Conservation (phyloP, 2,329 filamentous ascomycete species). For the Pseudogymnoascus sp. region DNA sequence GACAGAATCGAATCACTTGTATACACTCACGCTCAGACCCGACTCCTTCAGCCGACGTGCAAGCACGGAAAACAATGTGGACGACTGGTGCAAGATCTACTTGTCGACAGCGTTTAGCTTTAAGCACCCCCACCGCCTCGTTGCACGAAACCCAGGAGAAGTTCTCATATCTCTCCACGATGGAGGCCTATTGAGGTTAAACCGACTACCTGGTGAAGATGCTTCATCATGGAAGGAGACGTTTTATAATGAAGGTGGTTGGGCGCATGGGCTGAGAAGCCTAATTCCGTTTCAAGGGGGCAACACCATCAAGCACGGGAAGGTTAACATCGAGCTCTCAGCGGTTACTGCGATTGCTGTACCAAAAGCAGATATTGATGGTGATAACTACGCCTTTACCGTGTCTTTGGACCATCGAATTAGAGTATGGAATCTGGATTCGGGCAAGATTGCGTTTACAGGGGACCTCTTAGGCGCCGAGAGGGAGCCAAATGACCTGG, state of each 20-base stretch:
- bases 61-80: slow-evolving; percentile 65
- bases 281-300: slow-evolving; percentile 60
- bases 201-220: slow-evolving; percentile 48
- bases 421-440: slow-evolving; percentile 82
- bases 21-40: slow-evolving; percentile 74
- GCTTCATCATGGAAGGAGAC: slow-evolving; percentile 59
- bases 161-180: slow-evolving; percentile 76
- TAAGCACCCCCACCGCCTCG: slow-evolving; percentile 72
- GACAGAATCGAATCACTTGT: slow-evolving; percentile 71
- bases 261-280: slow-evolving; percentile 59
- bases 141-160: slow-evolving; percentile 65
- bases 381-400: slow-evolving; percentile 60
- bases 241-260: slow-evolving; percentile 67
- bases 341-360: slow-evolving; percentile 57
- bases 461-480: slow-evolving; percentile 69
- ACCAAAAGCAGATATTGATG: slow-evolving; percentile 39
- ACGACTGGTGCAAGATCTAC: slow-evolving; percentile 69
- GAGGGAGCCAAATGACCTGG: slow-evolving; percentile 58
- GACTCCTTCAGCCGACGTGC: slow-evolving; percentile 70
- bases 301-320: slow-evolving; percentile 57
- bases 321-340: slow-evolving; percentile 58
- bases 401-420: slow-evolving; percentile 84
- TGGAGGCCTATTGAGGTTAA: slow-evolving; percentile 66
- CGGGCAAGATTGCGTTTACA: slow-evolving; percentile 67
- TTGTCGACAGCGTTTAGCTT: slow-evolving; percentile 67